These are phyloP conservation scores for Narthecium ossifragum DNA, from an alignment of 106 monocot species.

Conservation along the genomic window DNA sequence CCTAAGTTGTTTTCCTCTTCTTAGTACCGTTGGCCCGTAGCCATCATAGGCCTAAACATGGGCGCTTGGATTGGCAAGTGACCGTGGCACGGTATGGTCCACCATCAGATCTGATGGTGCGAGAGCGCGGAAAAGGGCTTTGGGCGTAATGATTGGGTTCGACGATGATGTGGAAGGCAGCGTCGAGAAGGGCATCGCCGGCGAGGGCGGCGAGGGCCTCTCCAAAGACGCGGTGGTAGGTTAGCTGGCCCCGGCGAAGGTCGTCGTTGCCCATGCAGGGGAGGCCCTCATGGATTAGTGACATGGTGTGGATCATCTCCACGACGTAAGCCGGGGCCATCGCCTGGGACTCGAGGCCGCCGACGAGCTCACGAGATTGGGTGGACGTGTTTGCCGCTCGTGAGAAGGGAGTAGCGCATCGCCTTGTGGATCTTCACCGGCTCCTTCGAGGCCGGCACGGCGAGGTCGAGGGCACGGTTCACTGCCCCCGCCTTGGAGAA, in stretches of 20 bases:
- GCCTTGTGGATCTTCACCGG: slow-evolving; percentile 49
- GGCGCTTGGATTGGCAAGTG: too few relatives aligned
- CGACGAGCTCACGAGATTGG: slow-evolving; percentile 54
- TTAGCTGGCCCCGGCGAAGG: slow-evolving; percentile 54
- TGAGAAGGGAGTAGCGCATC: slow-evolving; percentile 70
- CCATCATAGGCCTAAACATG: too few relatives aligned
- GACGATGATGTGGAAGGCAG: slow-evolving; percentile 39
- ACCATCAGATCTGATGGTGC: too few relatives aligned
- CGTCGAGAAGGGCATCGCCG: slow-evolving; percentile 62
- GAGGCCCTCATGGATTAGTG: slow-evolving; percentile 68
- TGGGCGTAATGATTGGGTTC: slow-evolving; percentile 7
- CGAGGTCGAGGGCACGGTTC: slow-evolving; percentile 36
- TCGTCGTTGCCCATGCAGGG: slow-evolving; percentile 74
- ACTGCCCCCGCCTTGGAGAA: slow-evolving; percentile 28
- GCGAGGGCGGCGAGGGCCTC: slow-evolving; percentile 60
- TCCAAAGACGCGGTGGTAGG: slow-evolving; percentile 47
- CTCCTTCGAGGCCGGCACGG: slow-evolving; percentile 19
- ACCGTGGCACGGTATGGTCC: too few relatives aligned
- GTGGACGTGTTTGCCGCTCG: slow-evolving; percentile 58
- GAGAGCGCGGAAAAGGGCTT: too few relatives aligned
- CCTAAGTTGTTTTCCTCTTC: too few relatives aligned
- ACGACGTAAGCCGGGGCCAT: slow-evolving; percentile 40
- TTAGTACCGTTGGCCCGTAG: too few relatives aligned
- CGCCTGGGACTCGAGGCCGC: slow-evolving; percentile 23
- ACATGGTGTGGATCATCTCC: slow-evolving; percentile 81